A percentile compares a stretch with the other conserved stretches of the same genome.
phyloP scores from a whole-genome alignment of 2,329 filamentous ascomycete species.

The Septoria linicola region DNA sequence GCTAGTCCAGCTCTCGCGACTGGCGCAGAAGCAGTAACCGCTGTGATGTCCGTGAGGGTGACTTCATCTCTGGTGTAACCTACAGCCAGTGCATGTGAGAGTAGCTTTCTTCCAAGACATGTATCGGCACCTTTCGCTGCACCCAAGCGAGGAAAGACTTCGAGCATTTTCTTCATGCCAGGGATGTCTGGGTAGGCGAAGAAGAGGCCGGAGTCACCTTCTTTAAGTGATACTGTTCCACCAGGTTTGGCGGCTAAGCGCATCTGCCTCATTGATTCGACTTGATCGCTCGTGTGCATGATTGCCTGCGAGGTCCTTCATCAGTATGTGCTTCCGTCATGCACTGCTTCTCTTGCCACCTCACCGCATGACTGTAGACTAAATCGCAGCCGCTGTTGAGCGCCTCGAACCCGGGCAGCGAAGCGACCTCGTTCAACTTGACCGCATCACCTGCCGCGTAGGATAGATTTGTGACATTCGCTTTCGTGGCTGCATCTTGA shows the following conservation, averaged over 20 bases:
- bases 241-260: constrained; percentile 7
- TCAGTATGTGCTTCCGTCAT: no score
- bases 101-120: constrained; percentile 5
- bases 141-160: constrained; percentile 16
- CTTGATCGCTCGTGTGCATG: constrained; percentile 17
- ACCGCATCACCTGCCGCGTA: constrained; percentile 18
- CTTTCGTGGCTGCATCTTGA: constrained; percentile 5
- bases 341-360: no score
- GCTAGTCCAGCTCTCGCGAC: constrained; percentile 5
- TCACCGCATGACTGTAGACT: constrained; percentile 18
- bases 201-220: constrained; percentile 20
- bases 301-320: no score
- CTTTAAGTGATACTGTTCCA: constrained; percentile 10
- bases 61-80: constrained; percentile 10
- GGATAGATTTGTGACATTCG: constrained; percentile 5
- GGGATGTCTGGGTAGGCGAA: constrained; percentile 14
- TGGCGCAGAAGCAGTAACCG: neutral
- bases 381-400: constrained; percentile 14
- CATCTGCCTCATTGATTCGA: constrained; percentile 9
- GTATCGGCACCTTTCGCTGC: constrained; percentile 13
- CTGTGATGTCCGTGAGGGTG: neutral
- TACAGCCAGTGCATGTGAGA: constrained; percentile 7
- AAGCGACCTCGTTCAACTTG: neutral
- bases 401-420: constrained; percentile 2
- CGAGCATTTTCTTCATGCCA: constrained; percentile 13